These are phyloP conservation scores for Arachnomyces sp. DNA, from an alignment of 2,329 filamentous ascomycete genomes.

Conservation along the genomic window DNA sequence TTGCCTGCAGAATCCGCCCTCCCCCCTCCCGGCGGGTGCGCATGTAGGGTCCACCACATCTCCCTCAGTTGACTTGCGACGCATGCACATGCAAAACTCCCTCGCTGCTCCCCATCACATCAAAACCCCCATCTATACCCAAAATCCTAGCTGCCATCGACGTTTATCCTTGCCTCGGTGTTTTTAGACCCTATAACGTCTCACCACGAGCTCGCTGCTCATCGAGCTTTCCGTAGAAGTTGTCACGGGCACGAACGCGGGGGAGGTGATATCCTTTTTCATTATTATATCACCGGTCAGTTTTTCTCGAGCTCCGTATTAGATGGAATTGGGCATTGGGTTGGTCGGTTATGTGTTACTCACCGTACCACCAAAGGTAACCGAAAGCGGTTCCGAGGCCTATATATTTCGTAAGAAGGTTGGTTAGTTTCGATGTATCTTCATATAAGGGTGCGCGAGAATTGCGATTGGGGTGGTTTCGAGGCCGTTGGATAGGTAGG, in stretches of 20 bases:
- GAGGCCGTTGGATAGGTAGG: background rate
- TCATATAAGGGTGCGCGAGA: background rate
- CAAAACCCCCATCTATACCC: too few species aligned
- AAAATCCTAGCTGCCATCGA: too few species aligned
- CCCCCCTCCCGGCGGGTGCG: too few species aligned
- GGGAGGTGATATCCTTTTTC: conserved; percentile 54
- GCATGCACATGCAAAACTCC: too few species aligned
- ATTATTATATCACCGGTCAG: background rate
- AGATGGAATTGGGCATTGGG: too few species aligned
- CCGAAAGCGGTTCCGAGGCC: conserved; percentile 55
- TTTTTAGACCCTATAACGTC: conserved; percentile 1
- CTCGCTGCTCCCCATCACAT: too few species aligned
- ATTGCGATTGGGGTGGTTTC: background rate
- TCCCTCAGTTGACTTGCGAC: too few species aligned
- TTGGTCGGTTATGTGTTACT: conserved; percentile 21
- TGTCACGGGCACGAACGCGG: conserved; percentile 54
- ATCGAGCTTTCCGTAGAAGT: conserved; percentile 57
- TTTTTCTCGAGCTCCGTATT: too few species aligned
- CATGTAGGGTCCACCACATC: too few species aligned
- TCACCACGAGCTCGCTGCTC: conserved; percentile 44
- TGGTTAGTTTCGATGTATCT: background rate
- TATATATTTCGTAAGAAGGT: conserved; percentile 20
- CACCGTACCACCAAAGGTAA: conserved; percentile 62
- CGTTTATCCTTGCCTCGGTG: too few species aligned
- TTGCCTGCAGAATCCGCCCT: too few species aligned